Percentiles rank a stretch among this genome's conserved stretches.
Conservation (phyloP, 768 basidiomycete genomes). For the Tephrocybe sp. region DNA sequence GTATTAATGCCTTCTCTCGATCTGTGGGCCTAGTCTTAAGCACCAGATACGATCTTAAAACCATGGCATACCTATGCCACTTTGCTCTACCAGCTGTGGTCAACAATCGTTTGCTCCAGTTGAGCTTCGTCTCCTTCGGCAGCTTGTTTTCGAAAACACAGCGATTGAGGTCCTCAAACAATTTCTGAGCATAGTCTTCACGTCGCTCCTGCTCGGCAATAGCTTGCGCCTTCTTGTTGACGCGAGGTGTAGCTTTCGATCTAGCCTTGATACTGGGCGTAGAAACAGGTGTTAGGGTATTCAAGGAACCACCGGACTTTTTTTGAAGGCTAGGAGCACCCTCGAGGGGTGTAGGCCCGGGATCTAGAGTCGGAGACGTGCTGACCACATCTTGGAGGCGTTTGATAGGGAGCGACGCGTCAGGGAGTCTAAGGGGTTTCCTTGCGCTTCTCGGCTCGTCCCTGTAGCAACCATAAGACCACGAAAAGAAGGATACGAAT, state of each 20-base stretch:
- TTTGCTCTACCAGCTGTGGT: constrained; percentile 72
- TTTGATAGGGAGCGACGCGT: constrained; percentile 10
- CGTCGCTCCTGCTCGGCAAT: constrained; percentile 42
- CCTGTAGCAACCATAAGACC: constrained; percentile 16
- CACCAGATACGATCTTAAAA: not conserved
- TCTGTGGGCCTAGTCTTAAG: constrained; percentile 25
- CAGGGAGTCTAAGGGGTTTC: constrained; percentile 36
- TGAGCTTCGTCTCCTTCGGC: constrained; percentile 52
- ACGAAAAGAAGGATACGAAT: not conserved
- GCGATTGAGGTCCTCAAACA: constrained; percentile 62
- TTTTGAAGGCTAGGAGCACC: not conserved
- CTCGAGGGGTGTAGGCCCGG: not conserved
- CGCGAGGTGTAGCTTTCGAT: constrained; percentile 6
- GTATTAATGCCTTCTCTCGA: constrained; percentile 56
- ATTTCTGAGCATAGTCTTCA: constrained; percentile 48
- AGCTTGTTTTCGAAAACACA: constrained; percentile 53
- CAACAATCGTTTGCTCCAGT: constrained; percentile 64
- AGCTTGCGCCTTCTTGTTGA: constrained; percentile 38
- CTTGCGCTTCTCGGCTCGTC: constrained; percentile 49
- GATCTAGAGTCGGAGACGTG: not conserved
- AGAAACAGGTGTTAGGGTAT: not conserved
- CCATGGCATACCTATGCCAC: constrained; percentile 48
- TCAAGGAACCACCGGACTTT: not conserved
- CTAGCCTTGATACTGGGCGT: constrained; percentile 3
- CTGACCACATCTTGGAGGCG: not conserved